Conservation (phyloP, 2,329 filamentous ascomycete species). For the Ceratocystis variospora region DNA sequence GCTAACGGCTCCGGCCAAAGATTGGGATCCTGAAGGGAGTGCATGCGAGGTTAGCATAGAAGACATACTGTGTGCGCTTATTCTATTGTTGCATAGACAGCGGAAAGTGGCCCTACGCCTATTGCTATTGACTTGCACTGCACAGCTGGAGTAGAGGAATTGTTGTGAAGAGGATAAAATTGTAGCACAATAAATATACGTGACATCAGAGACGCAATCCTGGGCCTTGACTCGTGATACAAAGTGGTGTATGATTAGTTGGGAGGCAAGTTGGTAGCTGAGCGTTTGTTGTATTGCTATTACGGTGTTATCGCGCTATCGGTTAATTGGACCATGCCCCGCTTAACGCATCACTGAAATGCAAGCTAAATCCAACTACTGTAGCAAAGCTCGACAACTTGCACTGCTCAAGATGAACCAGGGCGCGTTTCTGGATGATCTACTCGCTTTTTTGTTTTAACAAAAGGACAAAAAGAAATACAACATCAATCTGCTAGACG, state of each 20-base stretch:
- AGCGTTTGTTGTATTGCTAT: not conserved
- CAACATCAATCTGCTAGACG: not conserved
- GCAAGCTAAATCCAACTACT: not conserved
- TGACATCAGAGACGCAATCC: not conserved
- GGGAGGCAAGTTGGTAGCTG: too few relatives aligned
- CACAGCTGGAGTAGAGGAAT: not conserved
- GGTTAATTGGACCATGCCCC: not conserved
- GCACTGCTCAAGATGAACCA: not conserved
- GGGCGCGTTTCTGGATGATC: not conserved
- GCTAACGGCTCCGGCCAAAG: slow-evolving; percentile 42
- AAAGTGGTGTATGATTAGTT: not conserved
- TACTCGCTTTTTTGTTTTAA: not conserved
- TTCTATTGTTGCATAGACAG: too few relatives aligned
- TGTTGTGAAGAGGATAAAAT: not conserved
- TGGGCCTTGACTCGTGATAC: not conserved
- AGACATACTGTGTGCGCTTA: not conserved
- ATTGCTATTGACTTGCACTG: too few relatives aligned
- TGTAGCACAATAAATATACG: not conserved
- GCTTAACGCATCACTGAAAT: slow-evolving; percentile 6
- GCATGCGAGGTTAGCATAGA: not conserved
- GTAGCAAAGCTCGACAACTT: not conserved
- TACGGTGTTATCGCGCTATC: not conserved
- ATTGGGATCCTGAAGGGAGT: slow-evolving; percentile 45
- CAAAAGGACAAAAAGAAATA: not conserved
- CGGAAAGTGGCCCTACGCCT: too few relatives aligned